Base-by-base conservation (phyloP, 2,329 filamentous ascomycete species). In the Colletotrichum brevisporum region DNA sequence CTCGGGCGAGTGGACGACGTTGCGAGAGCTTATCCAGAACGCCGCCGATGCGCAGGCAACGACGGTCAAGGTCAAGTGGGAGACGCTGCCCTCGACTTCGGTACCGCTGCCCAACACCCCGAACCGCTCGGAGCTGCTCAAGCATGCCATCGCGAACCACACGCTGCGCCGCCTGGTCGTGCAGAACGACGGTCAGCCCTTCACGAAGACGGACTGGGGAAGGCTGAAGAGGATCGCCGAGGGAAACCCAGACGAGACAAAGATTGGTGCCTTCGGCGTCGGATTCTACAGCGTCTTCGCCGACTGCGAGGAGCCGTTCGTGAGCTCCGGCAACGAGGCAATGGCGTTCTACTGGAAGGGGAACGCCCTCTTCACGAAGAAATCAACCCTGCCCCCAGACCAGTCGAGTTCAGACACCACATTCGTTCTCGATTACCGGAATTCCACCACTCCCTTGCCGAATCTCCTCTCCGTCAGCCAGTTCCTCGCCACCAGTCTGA, bases 311-410 rank as follows among this genome's bases (percentile, higher is more conserved):
- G 94, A 98, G 74, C 96, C 96, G 0, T 98, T 99, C 77, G 93
- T 99, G 72, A 96, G 94, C 73, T 98, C 95, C 1, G 96, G 96
- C 1, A 89, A 88, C 71, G 91, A 97, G 80, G 95, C 94, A 45
- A 98, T 99, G 94, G 95, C 95, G 0, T 99, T 99, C 77, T 99
- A 98, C 83, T 99, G 96, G 97, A 98, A 98, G 80, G 95, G 93
- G n/a, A 98, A 98, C 79, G 94, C 94, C 5, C 87, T 99, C 2
- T 98, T 97, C 78, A 99, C 97, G 26, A 92, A 95, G 75, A 93
- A 94, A 74, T 86, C 96, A 24, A 90, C 91, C 73, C 82, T 98
- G 8, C 90, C 92, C 1, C 85, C 89, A 53, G 88, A 89, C 26
- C 87, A 94, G 75, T 82, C 85, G 16, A 92, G 86, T 63, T 84